Conservation (phyloP, 2,329 filamentous ascomycete genomes). For the Arachnomyces sp. region DNA sequence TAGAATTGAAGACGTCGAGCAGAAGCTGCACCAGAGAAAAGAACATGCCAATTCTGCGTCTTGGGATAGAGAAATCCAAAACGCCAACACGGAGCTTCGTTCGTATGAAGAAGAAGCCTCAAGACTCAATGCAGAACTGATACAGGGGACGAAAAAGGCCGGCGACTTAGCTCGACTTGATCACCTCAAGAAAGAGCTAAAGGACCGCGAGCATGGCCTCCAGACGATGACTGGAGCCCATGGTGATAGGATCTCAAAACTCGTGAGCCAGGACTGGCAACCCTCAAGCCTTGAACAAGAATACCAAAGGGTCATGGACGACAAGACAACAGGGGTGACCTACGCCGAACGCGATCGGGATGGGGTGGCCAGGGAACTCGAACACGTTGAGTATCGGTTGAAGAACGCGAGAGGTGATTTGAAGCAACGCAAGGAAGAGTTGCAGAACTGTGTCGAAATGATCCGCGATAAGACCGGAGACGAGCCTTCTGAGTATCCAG, state of each 20-base stretch:
- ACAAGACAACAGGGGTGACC: constrained; percentile 49
- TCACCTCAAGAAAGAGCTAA: constrained; percentile 69
- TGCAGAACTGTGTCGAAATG: constrained; percentile 52
- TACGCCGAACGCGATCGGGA: constrained; percentile 65
- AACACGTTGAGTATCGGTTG: constrained; percentile 66
- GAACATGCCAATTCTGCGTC: constrained; percentile 54
- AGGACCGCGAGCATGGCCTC: constrained; percentile 63
- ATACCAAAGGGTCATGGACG: constrained; percentile 56
- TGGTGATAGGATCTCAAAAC: constrained; percentile 56
- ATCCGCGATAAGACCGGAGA: constrained; percentile 52
- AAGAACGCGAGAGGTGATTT: constrained; percentile 57
- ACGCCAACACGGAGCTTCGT: constrained; percentile 57
- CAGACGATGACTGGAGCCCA: constrained; percentile 71
- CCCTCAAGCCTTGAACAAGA: constrained; percentile 60
- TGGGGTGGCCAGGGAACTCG: constrained; percentile 59
- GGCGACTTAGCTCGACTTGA: constrained; percentile 78
- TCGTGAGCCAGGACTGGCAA: constrained; percentile 61
- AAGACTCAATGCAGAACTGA: constrained; percentile 67
- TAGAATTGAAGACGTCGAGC: constrained; percentile 60
- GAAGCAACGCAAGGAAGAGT: constrained; percentile 55
- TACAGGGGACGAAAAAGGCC: constrained; percentile 72
- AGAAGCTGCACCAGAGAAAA: constrained; percentile 53
- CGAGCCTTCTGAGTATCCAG: constrained; percentile 43
- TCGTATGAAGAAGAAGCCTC: constrained; percentile 64
- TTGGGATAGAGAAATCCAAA: constrained; percentile 63